These are phyloP conservation scores for Hippophae tibetana DNA, from an alignment of 306 rosid species.

Conservation along the genomic window DNA sequence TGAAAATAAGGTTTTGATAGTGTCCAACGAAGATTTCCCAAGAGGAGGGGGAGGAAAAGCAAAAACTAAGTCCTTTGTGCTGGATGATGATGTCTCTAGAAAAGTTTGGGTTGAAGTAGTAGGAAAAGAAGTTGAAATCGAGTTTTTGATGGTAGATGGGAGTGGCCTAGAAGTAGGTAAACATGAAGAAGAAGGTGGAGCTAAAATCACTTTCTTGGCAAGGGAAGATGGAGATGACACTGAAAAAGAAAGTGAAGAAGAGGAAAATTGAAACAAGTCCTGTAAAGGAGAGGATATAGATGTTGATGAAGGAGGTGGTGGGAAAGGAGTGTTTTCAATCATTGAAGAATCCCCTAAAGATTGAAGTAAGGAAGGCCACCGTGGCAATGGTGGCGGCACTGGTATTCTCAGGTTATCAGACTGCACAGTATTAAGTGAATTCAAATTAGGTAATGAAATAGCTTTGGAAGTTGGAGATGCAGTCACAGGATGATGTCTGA, in stretches of 20 bases:
- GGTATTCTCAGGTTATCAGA: constrained; percentile 25
- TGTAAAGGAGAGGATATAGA: constrained; percentile 12
- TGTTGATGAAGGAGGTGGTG: constrained; percentile 15
- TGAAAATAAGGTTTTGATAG: not conserved
- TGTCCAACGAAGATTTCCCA: no score
- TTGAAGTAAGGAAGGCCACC: constrained; percentile 16
- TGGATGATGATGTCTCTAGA: not conserved
- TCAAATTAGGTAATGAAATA: constrained; percentile 20
- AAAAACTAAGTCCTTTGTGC: not conserved
- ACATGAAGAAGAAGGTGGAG: no score
- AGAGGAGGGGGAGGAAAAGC: constrained; percentile 4
- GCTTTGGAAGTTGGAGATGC: constrained; percentile 18
- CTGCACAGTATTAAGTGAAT: constrained; percentile 26
- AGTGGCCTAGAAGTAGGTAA: no score
- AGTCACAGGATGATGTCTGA: constrained; percentile 22
- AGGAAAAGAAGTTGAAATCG: no score
- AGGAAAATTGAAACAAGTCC: no score
- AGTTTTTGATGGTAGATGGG: no score
- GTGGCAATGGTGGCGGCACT: constrained; percentile 12
- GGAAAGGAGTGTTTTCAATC: not conserved
- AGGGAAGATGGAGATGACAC: no score
- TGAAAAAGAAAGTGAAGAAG: no score
- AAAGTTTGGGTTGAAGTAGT: no score
- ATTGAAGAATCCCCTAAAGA: no score
- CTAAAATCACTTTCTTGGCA: no score